Evolutionary conservation across 768 basidiomycete genomes (phyloP).

Genomic region (Suillus bovinus): DNA sequence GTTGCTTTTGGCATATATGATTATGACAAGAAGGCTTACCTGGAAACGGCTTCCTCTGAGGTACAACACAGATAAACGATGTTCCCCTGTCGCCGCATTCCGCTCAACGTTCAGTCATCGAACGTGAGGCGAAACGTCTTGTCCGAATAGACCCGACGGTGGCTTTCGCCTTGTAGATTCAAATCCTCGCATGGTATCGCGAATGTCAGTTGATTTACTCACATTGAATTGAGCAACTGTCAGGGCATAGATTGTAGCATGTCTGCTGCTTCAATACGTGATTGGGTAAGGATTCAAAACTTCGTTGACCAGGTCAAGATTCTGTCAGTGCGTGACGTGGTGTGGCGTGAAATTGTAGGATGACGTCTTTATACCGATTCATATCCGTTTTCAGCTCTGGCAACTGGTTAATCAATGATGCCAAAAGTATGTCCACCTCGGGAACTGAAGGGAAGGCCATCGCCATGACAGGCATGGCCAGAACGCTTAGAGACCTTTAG

Average conservation of each 20-base stretch:
- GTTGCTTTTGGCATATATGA: not conserved
- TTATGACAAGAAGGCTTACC: not conserved
- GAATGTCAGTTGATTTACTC: conserved; percentile 2
- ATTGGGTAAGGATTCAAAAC: not conserved
- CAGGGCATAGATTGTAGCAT: not conserved
- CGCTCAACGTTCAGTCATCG: not conserved
- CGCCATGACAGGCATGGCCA: not conserved
- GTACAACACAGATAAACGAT: not conserved
- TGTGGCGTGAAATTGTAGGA: not conserved
- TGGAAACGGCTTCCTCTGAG: not conserved
- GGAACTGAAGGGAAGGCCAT: not conserved
- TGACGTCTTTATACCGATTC: not conserved
- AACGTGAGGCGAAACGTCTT: not conserved
- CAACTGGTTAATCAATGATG: not conserved
- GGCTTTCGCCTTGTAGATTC: not conserved
- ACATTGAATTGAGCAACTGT: not conserved
- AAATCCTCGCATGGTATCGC: conserved; percentile 1
- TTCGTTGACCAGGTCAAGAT: not conserved
- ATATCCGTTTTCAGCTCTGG: not conserved
- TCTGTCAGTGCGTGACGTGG: not conserved
- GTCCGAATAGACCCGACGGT: not conserved
- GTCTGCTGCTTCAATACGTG: not conserved
- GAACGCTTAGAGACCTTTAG: not conserved
- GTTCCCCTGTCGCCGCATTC: not conserved
- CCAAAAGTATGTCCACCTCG: not conserved